phyloP scores from a whole-genome alignment of 2,329 filamentous ascomycete species.

The Apiospora marii region DNA sequence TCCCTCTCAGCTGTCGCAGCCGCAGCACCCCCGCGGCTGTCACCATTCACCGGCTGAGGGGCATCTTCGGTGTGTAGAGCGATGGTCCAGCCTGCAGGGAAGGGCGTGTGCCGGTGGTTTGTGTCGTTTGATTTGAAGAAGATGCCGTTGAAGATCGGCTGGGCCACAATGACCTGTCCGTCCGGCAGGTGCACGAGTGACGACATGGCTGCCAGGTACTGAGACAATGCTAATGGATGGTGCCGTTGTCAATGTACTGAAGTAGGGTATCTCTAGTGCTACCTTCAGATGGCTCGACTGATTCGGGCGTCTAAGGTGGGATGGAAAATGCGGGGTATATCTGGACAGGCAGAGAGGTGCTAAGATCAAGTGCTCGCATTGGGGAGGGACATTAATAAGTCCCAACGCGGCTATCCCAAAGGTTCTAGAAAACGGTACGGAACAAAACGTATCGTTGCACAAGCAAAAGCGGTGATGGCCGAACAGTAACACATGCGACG shows the following conservation, averaged over 20 bases:
- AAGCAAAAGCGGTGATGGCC: slow-evolving; percentile 9
- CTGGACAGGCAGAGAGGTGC: not conserved
- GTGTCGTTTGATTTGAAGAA: slow-evolving; percentile 87
- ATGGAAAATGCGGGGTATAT: slow-evolving; percentile 16
- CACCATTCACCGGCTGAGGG: slow-evolving; percentile 36
- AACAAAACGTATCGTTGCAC: not conserved
- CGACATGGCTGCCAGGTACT: slow-evolving; percentile 6
- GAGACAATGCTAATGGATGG: not conserved
- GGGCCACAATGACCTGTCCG: slow-evolving; percentile 82
- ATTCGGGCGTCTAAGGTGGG: slow-evolving; percentile 16
- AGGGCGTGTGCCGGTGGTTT: slow-evolving; percentile 71
- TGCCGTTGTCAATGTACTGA: slow-evolving; percentile 10
- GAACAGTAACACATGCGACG: not conserved
- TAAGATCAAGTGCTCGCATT: not conserved
- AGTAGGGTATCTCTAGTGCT: not conserved
- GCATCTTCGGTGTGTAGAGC: slow-evolving; percentile 76
- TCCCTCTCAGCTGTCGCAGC: slow-evolving; percentile 38
- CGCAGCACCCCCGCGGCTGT: slow-evolving; percentile 42
- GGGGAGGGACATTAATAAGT: slow-evolving; percentile 14
- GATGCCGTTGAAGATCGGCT: slow-evolving; percentile 88
- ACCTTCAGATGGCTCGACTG: slow-evolving; percentile 6
- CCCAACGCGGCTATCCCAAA: slow-evolving; percentile 1
- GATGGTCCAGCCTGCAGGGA: slow-evolving; percentile 89
- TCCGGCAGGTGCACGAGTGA: slow-evolving; percentile 78
- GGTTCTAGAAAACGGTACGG: slow-evolving; percentile 12